Conservation (phyloP, 306 rosid species). For the Malus fusca region DNA sequence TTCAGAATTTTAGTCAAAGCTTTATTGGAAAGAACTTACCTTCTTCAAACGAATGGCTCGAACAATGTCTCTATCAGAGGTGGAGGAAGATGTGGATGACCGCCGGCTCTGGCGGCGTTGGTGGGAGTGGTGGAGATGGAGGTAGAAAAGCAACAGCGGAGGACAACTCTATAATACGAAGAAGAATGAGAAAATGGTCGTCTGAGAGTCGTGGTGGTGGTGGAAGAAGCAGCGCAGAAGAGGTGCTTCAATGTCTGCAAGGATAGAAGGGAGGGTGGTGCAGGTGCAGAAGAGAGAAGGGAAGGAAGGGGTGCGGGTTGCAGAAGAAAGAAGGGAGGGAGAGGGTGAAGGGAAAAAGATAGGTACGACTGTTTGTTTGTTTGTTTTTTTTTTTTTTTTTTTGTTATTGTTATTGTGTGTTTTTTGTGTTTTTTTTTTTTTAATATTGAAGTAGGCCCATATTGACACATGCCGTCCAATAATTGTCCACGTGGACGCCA, state of each 20-base stretch:
- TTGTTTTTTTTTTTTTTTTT: too few relatives aligned
- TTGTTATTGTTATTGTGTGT: too few relatives aligned
- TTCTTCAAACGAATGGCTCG: constrained; percentile 85
- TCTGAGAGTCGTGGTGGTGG: constrained; percentile 9
- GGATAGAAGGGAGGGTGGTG: neutral
- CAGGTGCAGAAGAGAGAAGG: too few relatives aligned
- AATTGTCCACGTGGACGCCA: too few relatives aligned
- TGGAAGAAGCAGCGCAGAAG: constrained; percentile 23
- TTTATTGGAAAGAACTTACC: constrained; percentile 25
- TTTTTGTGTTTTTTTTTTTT: too few relatives aligned
- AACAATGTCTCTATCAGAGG: constrained; percentile 70
- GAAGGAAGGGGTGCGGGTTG: too few relatives aligned
- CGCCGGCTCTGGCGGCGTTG: constrained; percentile 49
- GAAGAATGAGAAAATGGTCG: neutral
- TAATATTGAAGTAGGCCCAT: too few relatives aligned
- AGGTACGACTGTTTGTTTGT: too few relatives aligned
- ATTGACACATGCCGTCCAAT: too few relatives aligned
- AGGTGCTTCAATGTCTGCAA: constrained; percentile 53
- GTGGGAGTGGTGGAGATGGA: constrained; percentile 21
- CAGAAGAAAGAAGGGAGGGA: too few relatives aligned
- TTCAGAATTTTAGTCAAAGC: neutral
- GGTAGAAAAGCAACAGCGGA: constrained; percentile 50
- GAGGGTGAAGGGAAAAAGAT: too few relatives aligned
- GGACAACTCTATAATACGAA: constrained; percentile 22
- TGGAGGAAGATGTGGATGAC: constrained; percentile 37